Conservation (phyloP, 768 basidiomycete species). For the Pleurotus djamor region DNA sequence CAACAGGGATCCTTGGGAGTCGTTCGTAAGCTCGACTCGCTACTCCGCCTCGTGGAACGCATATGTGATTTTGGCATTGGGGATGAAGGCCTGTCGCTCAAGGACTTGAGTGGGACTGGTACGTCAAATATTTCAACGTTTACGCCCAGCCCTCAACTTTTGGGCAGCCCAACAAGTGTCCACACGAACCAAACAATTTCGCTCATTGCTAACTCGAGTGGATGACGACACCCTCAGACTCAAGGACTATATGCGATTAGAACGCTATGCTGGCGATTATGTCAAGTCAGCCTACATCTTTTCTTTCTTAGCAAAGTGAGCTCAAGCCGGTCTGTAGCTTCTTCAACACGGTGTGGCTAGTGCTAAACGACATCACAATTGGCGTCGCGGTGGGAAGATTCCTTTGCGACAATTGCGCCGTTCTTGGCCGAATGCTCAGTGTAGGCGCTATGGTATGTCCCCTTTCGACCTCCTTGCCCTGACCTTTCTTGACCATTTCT, state of each 20-base stretch:
- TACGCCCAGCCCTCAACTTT: not conserved
- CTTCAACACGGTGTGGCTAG: constrained; percentile 84
- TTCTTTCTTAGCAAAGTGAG: not conserved
- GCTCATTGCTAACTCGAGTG: not conserved
- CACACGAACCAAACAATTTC: not conserved
- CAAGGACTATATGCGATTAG: not conserved
- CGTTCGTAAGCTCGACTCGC: not conserved
- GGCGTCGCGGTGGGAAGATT: constrained; percentile 74
- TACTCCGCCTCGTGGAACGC: not conserved
- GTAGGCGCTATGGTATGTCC: constrained; percentile 36
- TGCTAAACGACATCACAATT: constrained; percentile 82
- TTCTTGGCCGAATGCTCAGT: constrained; percentile 39
- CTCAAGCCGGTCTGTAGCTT: constrained; percentile 46
- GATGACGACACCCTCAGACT: not conserved
- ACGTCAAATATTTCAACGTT: not conserved
- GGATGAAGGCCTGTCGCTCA: not conserved
- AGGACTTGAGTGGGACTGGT: not conserved
- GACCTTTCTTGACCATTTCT: not conserved
- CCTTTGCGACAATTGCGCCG: constrained; percentile 59
- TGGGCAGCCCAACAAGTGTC: not conserved
- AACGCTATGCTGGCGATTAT: constrained; percentile 47
- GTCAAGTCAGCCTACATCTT: constrained; percentile 59
- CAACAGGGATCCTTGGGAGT: not conserved
- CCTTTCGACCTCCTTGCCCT: not conserved
- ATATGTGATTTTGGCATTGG: not conserved